A percentile compares a stretch with the other conserved stretches of the same genome.
phyloP scores from a whole-genome alignment of 2,329 filamentous ascomycete genomes.

The Clonostachys rhizophaga region DNA sequence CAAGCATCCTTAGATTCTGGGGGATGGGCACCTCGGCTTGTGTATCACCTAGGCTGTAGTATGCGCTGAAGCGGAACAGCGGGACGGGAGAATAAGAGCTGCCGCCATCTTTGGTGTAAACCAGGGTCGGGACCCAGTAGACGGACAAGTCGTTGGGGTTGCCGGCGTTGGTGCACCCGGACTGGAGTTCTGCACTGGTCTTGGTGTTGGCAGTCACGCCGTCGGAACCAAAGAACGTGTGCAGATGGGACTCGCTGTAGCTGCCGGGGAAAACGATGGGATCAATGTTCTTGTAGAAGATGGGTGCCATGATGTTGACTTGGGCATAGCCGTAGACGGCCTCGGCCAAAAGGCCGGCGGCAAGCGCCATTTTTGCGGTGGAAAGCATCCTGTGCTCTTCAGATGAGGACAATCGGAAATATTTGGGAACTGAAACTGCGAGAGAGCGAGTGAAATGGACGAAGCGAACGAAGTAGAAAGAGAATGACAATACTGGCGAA shows the following conservation, averaged over 20 bases:
- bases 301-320: conserved; percentile 9
- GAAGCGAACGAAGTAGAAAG: too few relatives aligned
- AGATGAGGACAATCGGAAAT: too few relatives aligned
- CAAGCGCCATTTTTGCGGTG: too few relatives aligned
- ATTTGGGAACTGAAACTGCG: too few relatives aligned
- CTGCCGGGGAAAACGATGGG: conserved; percentile 16
- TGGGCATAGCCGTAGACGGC: too few relatives aligned
- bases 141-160: conserved; percentile 40
- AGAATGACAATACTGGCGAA: too few relatives aligned
- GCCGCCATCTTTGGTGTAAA: conserved; percentile 23
- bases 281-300: conserved; percentile 19
- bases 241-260: conserved; percentile 17
- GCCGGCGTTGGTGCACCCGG: conserved; percentile 35
- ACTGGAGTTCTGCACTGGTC: conserved; percentile 23
- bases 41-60: conserved; percentile 32
- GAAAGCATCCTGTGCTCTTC: too few relatives aligned
- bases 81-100: conserved; percentile 21
- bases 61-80: conserved; percentile 34
- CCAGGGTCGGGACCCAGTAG: conserved; percentile 38
- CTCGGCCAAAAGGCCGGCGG: too few relatives aligned
- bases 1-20: conserved; percentile 33
- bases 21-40: conserved; percentile 36
- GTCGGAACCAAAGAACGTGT: conserved; percentile 22
- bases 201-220: conserved; percentile 20
- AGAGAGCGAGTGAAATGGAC: too few relatives aligned